Conservation (phyloP, 371 early-diverging fungal species). For the Dichotomocladium elegans region DNA sequence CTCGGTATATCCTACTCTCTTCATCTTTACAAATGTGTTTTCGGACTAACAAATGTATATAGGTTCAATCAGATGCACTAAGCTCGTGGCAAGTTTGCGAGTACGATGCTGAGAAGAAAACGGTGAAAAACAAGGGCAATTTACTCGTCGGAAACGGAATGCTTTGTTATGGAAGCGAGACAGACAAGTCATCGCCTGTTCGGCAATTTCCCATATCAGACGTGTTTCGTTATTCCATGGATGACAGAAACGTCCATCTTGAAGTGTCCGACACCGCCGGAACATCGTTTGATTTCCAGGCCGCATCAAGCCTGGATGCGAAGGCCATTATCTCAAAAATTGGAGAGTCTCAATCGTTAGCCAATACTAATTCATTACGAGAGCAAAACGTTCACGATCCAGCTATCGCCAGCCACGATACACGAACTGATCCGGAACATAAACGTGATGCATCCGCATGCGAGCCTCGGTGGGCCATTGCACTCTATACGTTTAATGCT, state of each 20-base stretch:
- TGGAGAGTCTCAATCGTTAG: constrained; percentile 51
- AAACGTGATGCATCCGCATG: constrained; percentile 36
- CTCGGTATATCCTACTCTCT: no score
- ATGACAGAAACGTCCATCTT: constrained; percentile 61
- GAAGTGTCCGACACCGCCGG: constrained; percentile 53
- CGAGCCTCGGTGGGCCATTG: constrained; percentile 62
- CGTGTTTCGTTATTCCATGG: constrained; percentile 53
- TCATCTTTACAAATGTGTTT: no score
- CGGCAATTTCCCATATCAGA: constrained; percentile 63
- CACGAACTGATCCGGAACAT: constrained; percentile 12
- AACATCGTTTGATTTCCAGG: constrained; percentile 62
- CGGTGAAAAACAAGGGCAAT: constrained; percentile 69
- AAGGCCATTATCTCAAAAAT: constrained; percentile 65
- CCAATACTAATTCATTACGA: constrained; percentile 25
- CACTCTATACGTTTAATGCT: constrained; percentile 74
- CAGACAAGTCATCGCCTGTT: constrained; percentile 69
- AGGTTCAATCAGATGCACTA: no score
- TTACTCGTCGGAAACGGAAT: constrained; percentile 66
- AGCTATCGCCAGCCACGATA: not conserved
- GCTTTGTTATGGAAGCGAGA: constrained; percentile 67
- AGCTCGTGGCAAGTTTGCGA: constrained; percentile 45
- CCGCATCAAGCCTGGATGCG: constrained; percentile 64
- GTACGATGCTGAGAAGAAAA: constrained; percentile 71
- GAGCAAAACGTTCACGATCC: not conserved
- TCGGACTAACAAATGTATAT: no score